A percentile compares a stretch with the other conserved stretches of the same genome.
These are phyloP conservation scores for Rhodotorula sp. DNA, from an alignment of 1,284 basidiomycete genomes.

Conservation along the genomic window DNA sequence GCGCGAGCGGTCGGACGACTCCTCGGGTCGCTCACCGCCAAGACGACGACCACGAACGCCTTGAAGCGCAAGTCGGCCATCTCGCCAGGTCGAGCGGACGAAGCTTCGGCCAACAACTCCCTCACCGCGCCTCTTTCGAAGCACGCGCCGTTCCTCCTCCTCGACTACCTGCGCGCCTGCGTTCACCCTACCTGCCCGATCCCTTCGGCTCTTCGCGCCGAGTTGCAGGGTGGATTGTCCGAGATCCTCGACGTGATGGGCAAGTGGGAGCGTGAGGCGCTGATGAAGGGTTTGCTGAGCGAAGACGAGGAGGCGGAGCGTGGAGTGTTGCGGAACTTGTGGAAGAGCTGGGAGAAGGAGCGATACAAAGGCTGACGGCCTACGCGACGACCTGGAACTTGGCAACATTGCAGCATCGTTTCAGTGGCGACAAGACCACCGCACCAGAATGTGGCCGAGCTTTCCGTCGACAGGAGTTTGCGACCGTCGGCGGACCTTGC, in stretches of 20 bases:
- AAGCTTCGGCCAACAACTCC: constrained; percentile 15
- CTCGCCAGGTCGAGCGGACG: background rate
- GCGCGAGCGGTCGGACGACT: constrained; percentile 37
- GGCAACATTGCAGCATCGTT: no score
- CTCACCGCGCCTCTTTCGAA: constrained; percentile 42
- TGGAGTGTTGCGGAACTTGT: constrained; percentile 36
- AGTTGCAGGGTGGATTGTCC: constrained; percentile 38
- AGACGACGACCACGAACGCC: constrained; percentile 29
- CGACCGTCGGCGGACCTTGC: background rate
- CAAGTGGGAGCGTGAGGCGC: constrained; percentile 43
- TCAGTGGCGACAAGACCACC: no score
- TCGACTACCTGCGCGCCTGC: constrained; percentile 39
- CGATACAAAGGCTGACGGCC: constrained; percentile 38
- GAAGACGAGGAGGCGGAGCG: constrained; percentile 42
- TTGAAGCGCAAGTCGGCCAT: constrained; percentile 18
- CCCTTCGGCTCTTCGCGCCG: constrained; percentile 31
- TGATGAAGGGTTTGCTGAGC: constrained; percentile 43
- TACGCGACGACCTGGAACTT: background rate
- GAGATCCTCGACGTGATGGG: constrained; percentile 43
- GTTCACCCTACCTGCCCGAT: constrained; percentile 37
- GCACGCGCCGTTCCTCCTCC: constrained; percentile 44
- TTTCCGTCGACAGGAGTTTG: background rate
- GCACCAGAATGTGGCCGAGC: background rate
- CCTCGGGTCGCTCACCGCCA: constrained; percentile 38
- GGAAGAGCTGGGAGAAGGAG: constrained; percentile 41